Conservation (phyloP, 129 eudicot species). For the Cynara cardunculus region DNA sequence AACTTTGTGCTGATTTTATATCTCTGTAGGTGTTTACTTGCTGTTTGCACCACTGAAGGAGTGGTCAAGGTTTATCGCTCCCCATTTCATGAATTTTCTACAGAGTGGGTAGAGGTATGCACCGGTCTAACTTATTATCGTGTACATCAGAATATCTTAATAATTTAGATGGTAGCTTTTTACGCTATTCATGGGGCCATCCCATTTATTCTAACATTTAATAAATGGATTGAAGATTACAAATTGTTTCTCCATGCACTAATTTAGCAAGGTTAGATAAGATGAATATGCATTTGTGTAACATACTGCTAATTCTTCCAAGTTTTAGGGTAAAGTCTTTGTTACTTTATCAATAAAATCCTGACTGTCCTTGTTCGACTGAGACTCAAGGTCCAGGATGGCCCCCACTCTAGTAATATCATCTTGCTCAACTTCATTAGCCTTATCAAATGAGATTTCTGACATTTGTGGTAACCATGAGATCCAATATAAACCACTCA, state of each 20-base stretch:
- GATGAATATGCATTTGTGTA: too few relatives aligned
- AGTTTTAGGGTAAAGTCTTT: too few relatives aligned
- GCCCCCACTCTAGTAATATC: too few relatives aligned
- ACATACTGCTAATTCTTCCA: too few relatives aligned
- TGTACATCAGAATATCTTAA: not conserved
- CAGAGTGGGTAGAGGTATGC: conserved; percentile 90
- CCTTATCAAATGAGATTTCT: too few relatives aligned
- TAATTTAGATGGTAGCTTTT: not conserved
- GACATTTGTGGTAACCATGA: too few relatives aligned
- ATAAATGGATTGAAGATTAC: not conserved
- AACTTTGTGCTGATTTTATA: not conserved
- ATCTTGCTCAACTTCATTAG: too few relatives aligned
- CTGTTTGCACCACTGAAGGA: conserved; percentile 84
- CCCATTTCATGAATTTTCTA: conserved; percentile 65
- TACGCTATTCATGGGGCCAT: not conserved
- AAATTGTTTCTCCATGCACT: not conserved
- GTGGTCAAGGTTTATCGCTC: conserved; percentile 71
- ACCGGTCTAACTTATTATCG: not conserved
- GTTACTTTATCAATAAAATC: too few relatives aligned
- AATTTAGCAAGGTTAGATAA: too few relatives aligned
- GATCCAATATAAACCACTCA: too few relatives aligned
- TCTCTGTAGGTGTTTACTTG: conserved; percentile 73
- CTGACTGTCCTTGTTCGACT: too few relatives aligned
- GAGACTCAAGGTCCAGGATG: too few relatives aligned
- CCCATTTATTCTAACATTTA: not conserved